Evolutionary conservation across 1,139 yeast species (phyloP).

Genomic region (Candida sojae): DNA sequence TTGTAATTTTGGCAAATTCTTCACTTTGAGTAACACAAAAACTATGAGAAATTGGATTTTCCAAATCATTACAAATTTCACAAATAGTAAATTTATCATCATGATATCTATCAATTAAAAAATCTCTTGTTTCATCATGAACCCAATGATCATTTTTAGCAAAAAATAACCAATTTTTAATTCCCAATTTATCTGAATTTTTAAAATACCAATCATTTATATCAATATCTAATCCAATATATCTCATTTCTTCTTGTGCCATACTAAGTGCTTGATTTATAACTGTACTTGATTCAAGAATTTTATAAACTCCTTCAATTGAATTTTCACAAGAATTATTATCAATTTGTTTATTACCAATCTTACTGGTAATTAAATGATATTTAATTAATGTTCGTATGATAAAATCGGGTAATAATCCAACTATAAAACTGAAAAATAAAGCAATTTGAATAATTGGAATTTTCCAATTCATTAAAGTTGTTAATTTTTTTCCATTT

Average conservation of each 20-base stretch:
- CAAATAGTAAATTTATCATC: constrained; percentile 25
- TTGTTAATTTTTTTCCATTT: constrained; percentile 46
- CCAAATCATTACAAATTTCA: constrained; percentile 27
- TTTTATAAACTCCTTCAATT: constrained; percentile 41
- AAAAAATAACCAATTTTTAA: constrained; percentile 55
- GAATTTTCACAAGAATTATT: constrained; percentile 36
- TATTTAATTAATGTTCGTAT: constrained; percentile 5
- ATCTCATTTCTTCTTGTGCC: constrained; percentile 58
- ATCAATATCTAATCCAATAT: constrained; percentile 42
- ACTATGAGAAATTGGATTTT: constrained; percentile 49
- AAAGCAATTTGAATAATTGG: constrained; percentile 35
- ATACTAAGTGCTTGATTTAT: constrained; percentile 54
- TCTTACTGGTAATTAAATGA: constrained; percentile 6
- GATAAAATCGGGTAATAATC: constrained; percentile 20
- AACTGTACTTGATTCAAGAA: constrained; percentile 41
- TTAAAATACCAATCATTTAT: constrained; percentile 54
- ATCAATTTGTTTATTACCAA: neutral
- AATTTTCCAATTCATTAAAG: constrained; percentile 25
- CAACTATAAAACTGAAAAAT: constrained; percentile 18
- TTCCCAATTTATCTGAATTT: constrained; percentile 2
- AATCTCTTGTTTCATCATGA: constrained; percentile 44
- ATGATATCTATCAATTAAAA: constrained; percentile 38
- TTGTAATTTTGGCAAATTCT: constrained; percentile 50
- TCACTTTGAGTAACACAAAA: constrained; percentile 59
- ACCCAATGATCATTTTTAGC: constrained; percentile 67